Percentiles rank a stretch among this genome's conserved stretches.
Evolutionary conservation across 2,329 filamentous ascomycete genomes (phyloP).

Genomic region (Diplocarpon mali): DNA sequence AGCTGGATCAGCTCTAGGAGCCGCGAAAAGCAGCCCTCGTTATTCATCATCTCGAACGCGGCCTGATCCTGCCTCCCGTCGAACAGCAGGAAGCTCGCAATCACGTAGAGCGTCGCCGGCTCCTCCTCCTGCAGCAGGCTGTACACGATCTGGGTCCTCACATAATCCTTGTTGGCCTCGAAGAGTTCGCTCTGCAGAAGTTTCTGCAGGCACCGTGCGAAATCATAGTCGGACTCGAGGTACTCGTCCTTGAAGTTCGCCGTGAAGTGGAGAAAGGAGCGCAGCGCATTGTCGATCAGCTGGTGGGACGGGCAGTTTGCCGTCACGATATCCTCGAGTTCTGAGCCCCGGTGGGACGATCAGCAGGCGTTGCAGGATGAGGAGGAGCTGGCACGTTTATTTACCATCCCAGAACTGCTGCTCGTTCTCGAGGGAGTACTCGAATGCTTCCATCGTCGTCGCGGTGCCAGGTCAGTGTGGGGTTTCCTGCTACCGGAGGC

Average conservation of each 20-base stretch:
- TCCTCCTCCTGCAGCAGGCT: constrained; percentile 87
- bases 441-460: constrained; percentile 43
- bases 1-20: constrained; percentile 69
- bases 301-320: constrained; percentile 47
- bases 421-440: constrained; percentile 65
- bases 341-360: constrained; percentile 31
- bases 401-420: constrained; percentile 83
- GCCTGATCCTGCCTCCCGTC: constrained; percentile 71
- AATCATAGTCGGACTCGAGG: constrained; percentile 64
- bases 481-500: constrained; percentile 17
- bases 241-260: constrained; percentile 66
- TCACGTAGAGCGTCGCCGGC: constrained; percentile 64
- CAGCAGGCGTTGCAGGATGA: constrained; percentile 1
- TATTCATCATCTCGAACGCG: constrained; percentile 78
- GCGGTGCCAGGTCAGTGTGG: background rate
- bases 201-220: constrained; percentile 68
- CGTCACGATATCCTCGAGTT: constrained; percentile 55
- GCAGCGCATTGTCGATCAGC: constrained; percentile 73
- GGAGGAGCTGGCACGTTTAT: constrained; percentile 22
- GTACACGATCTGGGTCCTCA: constrained; percentile 86
- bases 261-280: constrained; percentile 72
- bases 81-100: constrained; percentile 73
- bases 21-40: constrained; percentile 72
- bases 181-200: constrained; percentile 71
- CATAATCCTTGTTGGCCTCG: constrained; percentile 64